Percentiles rank a stretch among this genome's conserved stretches.
Conservation (phyloP, 768 basidiomycete species). For the Tephrocybe rancida region DNA sequence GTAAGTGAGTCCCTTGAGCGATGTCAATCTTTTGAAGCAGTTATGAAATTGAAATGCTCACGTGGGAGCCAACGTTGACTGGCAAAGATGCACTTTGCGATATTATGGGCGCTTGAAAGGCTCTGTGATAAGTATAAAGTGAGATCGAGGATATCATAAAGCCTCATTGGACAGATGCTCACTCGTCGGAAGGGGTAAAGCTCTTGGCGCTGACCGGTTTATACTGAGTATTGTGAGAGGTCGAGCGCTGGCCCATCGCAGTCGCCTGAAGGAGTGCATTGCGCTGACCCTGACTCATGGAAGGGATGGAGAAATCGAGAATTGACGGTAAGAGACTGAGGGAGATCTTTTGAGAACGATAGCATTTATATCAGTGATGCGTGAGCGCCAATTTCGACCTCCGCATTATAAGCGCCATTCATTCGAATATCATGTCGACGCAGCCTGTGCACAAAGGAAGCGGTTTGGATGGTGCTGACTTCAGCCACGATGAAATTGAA, state of each 20-base stretch:
- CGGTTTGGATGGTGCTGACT: too few species aligned
- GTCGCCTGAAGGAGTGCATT: neutral
- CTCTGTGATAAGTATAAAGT: neutral
- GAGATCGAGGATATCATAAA: neutral
- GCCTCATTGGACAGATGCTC: neutral
- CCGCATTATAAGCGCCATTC: neutral
- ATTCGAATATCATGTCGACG: too few species aligned
- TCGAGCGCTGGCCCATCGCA: neutral
- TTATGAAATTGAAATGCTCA: neutral
- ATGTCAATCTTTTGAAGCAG: neutral
- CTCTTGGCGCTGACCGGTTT: slow-evolving; percentile 7
- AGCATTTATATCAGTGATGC: neutral
- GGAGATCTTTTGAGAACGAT: neutral
- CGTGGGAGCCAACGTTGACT: neutral
- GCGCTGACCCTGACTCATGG: neutral
- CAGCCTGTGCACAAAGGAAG: too few species aligned
- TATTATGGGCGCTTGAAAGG: neutral
- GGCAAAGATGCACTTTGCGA: neutral
- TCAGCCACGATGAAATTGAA: too few species aligned
- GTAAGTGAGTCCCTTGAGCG: neutral
- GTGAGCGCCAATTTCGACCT: neutral
- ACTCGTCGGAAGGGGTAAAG: slow-evolving; percentile 12
- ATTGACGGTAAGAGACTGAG: neutral
- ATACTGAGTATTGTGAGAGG: slow-evolving; percentile 1
- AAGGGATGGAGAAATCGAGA: neutral